Base-by-base conservation (phyloP, 805 yeast species). In the Lipomyces anomalus region DNA sequence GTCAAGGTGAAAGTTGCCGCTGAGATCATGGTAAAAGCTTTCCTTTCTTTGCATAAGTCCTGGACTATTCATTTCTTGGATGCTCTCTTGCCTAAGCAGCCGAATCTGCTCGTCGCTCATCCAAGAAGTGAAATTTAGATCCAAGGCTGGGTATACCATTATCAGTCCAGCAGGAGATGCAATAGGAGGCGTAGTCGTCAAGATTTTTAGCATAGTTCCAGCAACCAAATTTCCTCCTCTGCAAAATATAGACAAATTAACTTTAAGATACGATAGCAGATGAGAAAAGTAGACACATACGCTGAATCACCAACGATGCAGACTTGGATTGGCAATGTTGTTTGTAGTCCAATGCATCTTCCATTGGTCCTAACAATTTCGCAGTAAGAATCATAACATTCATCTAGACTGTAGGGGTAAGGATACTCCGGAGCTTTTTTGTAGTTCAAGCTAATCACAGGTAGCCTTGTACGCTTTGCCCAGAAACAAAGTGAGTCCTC, bases 381-480 rank as follows among this genome's bases (percentile, higher is more conserved):
- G 7, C 47, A 24, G 35, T 58, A 58, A 5, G 58, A 57, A 26
- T 58, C 62, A 24, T 43, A 57, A 46, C 61, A 57, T 30, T 58
- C 61, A 36, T 59, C 54, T 9, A 59, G 39, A 20, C 56, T 53
- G 30, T 52, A 55, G 17, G 62, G 62, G 33, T 57, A 58, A 4
- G 62, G 62, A 32, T 57, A 42, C 37, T 58, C 62, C 4, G 62
- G 62, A 13, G 62, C 62, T 41, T 57, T 56, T 9, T 51, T 46
- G 24, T 60, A 56, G 35, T 50, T 46, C 22, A 56, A 34, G 22
- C 58, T 51, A 18, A 51, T 45, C 9, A 56, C 35, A 7, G 59
- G 59, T 13, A 47, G 16, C 32, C 44, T 48, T 42, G 53, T 38
- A 18, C 43, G 38, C 38, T 46, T 53, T 2, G 60, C 56, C 60